These are phyloP conservation scores for Hypoxylon sp. DNA, from an alignment of 2,329 filamentous ascomycete genomes.

Conservation along the genomic window DNA sequence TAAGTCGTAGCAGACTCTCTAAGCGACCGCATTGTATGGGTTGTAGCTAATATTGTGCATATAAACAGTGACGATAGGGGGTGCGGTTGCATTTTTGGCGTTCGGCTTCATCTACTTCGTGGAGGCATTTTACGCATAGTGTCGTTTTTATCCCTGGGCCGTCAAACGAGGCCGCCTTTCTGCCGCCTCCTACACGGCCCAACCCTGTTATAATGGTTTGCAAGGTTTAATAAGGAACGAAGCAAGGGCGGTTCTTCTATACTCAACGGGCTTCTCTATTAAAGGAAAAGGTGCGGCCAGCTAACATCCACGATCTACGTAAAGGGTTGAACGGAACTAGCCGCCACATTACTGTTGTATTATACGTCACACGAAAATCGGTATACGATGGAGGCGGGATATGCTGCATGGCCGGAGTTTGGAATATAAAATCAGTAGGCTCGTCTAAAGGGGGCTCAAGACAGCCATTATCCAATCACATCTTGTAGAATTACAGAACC, in stretches of 20 bases:
- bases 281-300: slow-evolving; percentile 6
- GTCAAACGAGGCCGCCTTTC: slow-evolving; percentile 1
- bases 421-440: slow-evolving; percentile 43
- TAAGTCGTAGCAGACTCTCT: slow-evolving; percentile 66
- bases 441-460: slow-evolving; percentile 19
- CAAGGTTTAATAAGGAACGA: slow-evolving; percentile 27
- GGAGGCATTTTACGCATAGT: slow-evolving; percentile 77
- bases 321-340: slow-evolving; percentile 16
- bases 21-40: neutral
- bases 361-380: slow-evolving; percentile 29
- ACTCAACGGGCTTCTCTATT: slow-evolving; percentile 7
- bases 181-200: slow-evolving; percentile 6
- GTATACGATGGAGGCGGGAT: slow-evolving; percentile 16
- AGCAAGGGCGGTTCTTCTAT: slow-evolving; percentile 17
- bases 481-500: slow-evolving; percentile 27
- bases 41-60: slow-evolving; percentile 18
- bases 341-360: slow-evolving; percentile 22
- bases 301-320: slow-evolving; percentile 19
- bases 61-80: slow-evolving; percentile 87
- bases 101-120: slow-evolving; percentile 94
- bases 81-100: slow-evolving; percentile 88
- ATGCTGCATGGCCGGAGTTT: slow-evolving; percentile 45
- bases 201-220: slow-evolving; percentile 35
- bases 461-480: slow-evolving; percentile 10
- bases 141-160: neutral